Conservation (phyloP, 768 basidiomycete genomes). For the Serpula lacrymans region DNA sequence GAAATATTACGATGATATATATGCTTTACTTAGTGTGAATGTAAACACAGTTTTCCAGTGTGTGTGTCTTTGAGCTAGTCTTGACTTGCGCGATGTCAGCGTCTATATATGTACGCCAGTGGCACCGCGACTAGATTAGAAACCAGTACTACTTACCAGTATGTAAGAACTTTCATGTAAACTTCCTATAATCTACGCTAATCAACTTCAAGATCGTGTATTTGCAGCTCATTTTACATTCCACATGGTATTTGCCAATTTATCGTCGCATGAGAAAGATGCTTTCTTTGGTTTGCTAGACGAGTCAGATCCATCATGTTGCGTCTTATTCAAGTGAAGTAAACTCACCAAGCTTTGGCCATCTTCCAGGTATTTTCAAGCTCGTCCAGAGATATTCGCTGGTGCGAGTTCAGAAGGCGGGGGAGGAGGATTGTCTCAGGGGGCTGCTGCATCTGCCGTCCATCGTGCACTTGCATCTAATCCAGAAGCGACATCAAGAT, state of each 20-base stretch:
- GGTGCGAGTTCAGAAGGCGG: conserved; percentile 16
- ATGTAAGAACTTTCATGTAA: no score
- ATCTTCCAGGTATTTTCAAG: conserved; percentile 60
- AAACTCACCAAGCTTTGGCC: background rate
- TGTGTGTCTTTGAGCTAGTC: background rate
- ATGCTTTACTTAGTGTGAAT: no score
- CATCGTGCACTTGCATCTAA: conserved; percentile 43
- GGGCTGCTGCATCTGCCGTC: conserved; percentile 39
- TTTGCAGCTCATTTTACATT: no score
- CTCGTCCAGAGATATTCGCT: conserved; percentile 65
- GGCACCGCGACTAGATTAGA: no score
- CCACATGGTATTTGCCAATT: conserved; percentile 69
- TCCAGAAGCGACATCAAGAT: conserved; percentile 38
- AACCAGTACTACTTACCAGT: no score
- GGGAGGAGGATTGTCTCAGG: conserved; percentile 13
- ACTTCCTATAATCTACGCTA: conserved; percentile 10
- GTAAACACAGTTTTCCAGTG: conserved; percentile 11
- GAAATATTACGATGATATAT: background rate
- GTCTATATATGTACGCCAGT: no score
- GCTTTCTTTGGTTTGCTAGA: conserved; percentile 81
- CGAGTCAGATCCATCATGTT: conserved; percentile 46
- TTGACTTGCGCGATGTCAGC: no score
- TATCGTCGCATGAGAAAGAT: conserved; percentile 66
- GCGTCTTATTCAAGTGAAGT: no score
- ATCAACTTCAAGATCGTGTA: conserved; percentile 10